Evolutionary conservation across 305 asterid species (phyloP), one percentile per base, ranked within the genome.

Genomic region (Solanum chacoense): DNA sequence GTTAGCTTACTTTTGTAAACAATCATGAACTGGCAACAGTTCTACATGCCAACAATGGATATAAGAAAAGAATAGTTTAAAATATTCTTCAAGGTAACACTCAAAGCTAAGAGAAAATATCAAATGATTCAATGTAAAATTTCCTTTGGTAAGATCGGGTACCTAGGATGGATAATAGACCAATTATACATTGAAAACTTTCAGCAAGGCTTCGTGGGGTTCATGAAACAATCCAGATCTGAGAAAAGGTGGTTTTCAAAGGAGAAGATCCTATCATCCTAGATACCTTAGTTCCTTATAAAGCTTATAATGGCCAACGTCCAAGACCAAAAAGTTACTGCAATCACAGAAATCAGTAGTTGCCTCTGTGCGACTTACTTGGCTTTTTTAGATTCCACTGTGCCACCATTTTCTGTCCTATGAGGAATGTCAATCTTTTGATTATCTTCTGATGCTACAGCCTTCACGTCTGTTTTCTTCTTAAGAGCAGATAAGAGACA

Each of bases 401-500:
- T 31, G 37, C n/a, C 93, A 81, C 89, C 89, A 89, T 75, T 88
- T 72, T 93, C 92, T 79, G 90, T 87, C 77, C 80, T 88, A 88
- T 24, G 89, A 11, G 86, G 91, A 74, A 29, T 89, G 81, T 81
- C 89, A 87, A 18, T 83, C 87, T 92, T 89, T 90, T 93, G 91
- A 88, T 67, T 90, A 85, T 50, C 90, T 72, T 91, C 91, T 72
- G 90, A 80, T 67, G 35, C 71, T 38, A 78, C 55, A 85, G 79
- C 78, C 89, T 93, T 89, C 35, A 31, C 90, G 45, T 88, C 86
- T 78, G 37, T 87, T 88, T 85, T 80, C 84, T 67, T 86, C 88
- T 90, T 93, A 77, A 88, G 88, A 36, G 34, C 89, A 87, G 96
- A 93, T 80, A 94, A 90, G 87, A 86, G 80, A 87, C 29, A 88